Evolutionary conservation across 1,139 yeast genomes (phyloP).

Genomic region (Sugiyamaella xylanicola): DNA sequence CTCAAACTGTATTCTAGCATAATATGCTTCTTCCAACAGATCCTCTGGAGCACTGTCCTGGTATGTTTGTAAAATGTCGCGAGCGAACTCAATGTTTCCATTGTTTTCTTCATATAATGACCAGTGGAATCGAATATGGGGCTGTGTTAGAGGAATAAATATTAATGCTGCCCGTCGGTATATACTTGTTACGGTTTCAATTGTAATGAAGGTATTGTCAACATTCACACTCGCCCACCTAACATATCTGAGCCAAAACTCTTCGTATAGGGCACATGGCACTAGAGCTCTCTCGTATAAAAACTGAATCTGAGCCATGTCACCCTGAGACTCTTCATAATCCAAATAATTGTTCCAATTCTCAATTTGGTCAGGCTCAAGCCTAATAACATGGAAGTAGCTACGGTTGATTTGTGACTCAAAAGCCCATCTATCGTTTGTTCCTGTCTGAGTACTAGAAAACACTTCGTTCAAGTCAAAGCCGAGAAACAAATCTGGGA

Average conservation of each 20-base stretch:
- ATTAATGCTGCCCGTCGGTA: constrained; percentile 40
- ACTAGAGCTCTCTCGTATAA: constrained; percentile 56
- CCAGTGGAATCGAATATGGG: constrained; percentile 41
- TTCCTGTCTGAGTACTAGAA: constrained; percentile 61
- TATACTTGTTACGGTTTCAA: constrained; percentile 36
- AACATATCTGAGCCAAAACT: constrained; percentile 65
- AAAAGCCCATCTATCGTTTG: constrained; percentile 61
- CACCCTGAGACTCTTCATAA: constrained; percentile 49
- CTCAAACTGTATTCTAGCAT: constrained; percentile 35
- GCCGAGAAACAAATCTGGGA: constrained; percentile 31
- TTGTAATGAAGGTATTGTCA: constrained; percentile 16
- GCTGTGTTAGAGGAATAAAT: constrained; percentile 41
- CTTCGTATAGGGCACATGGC: constrained; percentile 55
- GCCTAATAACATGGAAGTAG: constrained; percentile 53
- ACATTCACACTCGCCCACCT: constrained; percentile 45
- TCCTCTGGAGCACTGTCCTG: constrained; percentile 16
- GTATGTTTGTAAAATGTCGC: constrained; percentile 34
- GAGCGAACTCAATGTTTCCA: constrained; percentile 37
- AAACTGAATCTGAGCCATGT: constrained; percentile 42
- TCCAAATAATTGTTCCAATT: constrained; percentile 67
- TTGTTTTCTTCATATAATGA: constrained; percentile 42
- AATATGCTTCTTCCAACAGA: constrained; percentile 19
- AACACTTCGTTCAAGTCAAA: constrained; percentile 49
- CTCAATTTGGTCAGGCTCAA: constrained; percentile 52
- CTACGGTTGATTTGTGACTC: constrained; percentile 60